These are phyloP conservation scores for Angophora floribunda DNA, from an alignment of 345 rosid genomes.

Conservation along the genomic window DNA sequence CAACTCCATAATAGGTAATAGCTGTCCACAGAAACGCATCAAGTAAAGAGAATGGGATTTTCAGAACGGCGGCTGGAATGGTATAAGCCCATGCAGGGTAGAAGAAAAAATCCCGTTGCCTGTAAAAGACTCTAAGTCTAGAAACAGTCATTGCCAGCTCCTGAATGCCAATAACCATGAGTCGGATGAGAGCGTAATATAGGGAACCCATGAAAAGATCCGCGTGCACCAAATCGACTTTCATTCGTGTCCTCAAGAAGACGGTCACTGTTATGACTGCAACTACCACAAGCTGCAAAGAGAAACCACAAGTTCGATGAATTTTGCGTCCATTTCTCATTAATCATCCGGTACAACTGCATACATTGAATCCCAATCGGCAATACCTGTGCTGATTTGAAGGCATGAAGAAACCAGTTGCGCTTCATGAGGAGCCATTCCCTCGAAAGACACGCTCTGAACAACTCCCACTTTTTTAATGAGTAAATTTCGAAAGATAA, in stretches of 20 bases:
- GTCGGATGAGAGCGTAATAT: conserved; percentile 26
- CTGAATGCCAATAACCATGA: conserved; percentile 16
- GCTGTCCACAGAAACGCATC: conserved; percentile 39
- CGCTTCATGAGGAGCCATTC: conserved; percentile 54
- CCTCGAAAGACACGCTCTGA: conserved; percentile 54
- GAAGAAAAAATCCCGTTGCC: conserved; percentile 35
- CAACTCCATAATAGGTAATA: conserved; percentile 44
- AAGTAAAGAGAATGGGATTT: conserved; percentile 36
- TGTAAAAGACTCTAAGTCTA: conserved; percentile 35
- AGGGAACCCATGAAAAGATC: conserved; percentile 23
- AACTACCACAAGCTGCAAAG: conserved; percentile 22
- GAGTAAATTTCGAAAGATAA: conserved; percentile 37
- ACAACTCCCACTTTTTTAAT: conserved; percentile 37
- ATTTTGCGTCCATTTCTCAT: neutral
- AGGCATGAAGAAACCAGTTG: conserved; percentile 28
- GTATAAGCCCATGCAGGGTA: conserved; percentile 47
- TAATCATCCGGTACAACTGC: neutral
- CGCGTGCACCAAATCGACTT: conserved; percentile 17
- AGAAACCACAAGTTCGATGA: neutral
- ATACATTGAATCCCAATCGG: neutral
- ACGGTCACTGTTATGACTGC: conserved; percentile 27
- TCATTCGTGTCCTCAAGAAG: conserved; percentile 23
- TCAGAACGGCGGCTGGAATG: conserved; percentile 27
- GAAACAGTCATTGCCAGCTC: conserved; percentile 28
- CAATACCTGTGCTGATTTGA: conserved; percentile 31